phyloP scores from a whole-genome alignment of 208 protist species.

The Tritrichomonas musculus region DNA sequence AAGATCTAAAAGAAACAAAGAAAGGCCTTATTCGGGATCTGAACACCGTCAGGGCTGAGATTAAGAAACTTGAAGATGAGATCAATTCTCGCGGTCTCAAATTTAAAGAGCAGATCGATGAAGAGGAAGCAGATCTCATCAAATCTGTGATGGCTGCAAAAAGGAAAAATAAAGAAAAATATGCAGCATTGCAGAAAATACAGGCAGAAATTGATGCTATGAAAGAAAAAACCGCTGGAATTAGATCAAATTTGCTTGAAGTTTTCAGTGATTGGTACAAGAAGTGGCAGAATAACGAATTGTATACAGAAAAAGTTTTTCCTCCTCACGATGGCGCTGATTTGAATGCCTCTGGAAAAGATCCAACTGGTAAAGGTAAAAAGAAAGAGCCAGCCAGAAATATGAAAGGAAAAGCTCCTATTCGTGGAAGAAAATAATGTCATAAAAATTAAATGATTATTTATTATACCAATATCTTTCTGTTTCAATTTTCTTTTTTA shows the following conservation, averaged over 20 bases:
- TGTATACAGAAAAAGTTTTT: slow-evolving; percentile 4
- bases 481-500: too few species aligned
- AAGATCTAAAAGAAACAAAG: neutral
- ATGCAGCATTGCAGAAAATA: neutral
- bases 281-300: neutral
- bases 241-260: neutral
- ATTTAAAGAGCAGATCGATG: neutral
- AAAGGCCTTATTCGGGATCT: neutral
- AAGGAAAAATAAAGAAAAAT: neutral
- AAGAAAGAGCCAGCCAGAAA: neutral
- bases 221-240: neutral
- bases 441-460: too few species aligned
- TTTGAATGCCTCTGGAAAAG: neutral
- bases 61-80: neutral
- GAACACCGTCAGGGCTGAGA: neutral
- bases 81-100: neutral
- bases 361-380: neutral
- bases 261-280: neutral
- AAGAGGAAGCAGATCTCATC: neutral
- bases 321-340: neutral
- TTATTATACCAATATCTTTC: too few species aligned
- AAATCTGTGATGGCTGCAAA: neutral
- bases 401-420: neutral
- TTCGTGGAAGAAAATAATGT: neutral
- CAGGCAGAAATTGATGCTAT: neutral